A percentile compares a stretch with the other conserved stretches of the same genome.
These are phyloP conservation scores for Pleurotus eryngii DNA, from an alignment of 768 basidiomycete species.

Conservation along the genomic window DNA sequence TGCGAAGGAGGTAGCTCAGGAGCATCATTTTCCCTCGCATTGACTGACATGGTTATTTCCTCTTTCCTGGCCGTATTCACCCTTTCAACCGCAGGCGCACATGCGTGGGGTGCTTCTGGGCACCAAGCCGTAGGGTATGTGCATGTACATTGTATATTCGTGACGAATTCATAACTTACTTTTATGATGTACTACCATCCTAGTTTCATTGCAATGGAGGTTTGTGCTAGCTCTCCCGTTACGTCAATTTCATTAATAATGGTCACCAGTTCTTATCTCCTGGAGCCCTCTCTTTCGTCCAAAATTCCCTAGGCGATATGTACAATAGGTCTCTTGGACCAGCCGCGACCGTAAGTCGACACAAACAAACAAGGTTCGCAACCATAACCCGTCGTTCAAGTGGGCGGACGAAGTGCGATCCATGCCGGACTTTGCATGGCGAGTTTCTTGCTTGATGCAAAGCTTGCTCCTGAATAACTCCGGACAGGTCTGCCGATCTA, in stretches of 20 bases:
- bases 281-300: slow-evolving; percentile 44
- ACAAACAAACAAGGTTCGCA: neutral
- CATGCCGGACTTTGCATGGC: slow-evolving; percentile 36
- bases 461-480: neutral
- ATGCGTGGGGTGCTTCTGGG: slow-evolving; percentile 38
- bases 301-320: slow-evolving; percentile 38
- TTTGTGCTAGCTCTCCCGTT: slow-evolving; percentile 9
- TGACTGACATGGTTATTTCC: too few species aligned
- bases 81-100: slow-evolving; percentile 5
- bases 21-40: too few species aligned
- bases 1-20: too few species aligned
- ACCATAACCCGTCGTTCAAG: slow-evolving; percentile 17
- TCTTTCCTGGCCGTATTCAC: too few species aligned
- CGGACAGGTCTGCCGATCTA: slow-evolving; percentile 33
- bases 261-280: slow-evolving; percentile 42
- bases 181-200: neutral
- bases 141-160: neutral
- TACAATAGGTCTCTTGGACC: slow-evolving; percentile 45
- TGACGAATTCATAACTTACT: neutral
- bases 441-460: slow-evolving; percentile 4
- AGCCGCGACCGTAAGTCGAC: slow-evolving; percentile 39
- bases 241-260: neutral
- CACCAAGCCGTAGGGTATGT: slow-evolving; percentile 43
- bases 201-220: slow-evolving; percentile 42
- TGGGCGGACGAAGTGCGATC: slow-evolving; percentile 51